Evolutionary conservation across 306 rosid species (phyloP).

Genomic region (Quercus variabilis): DNA sequence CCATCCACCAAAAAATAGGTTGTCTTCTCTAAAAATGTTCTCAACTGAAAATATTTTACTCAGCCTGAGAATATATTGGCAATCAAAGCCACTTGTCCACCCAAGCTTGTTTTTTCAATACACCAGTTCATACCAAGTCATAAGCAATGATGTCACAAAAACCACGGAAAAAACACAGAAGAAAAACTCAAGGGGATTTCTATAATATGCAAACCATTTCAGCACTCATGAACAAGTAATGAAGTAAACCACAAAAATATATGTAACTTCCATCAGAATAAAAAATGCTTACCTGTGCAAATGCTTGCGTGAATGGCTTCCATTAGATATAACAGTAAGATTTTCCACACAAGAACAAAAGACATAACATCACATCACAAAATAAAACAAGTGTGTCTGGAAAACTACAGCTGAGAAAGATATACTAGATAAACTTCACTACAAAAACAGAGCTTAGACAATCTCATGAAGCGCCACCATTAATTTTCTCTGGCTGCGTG

Average conservation of each 20-base stretch:
- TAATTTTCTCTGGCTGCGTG: conserved; percentile 24
- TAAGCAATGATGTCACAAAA: neutral
- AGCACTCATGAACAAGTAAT: neutral
- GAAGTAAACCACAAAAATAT: neutral
- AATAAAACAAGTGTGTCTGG: conserved; percentile 23
- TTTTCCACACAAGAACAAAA: conserved; percentile 33
- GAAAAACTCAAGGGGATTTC: neutral
- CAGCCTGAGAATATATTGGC: too few species aligned
- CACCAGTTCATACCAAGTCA: neutral
- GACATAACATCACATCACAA: conserved; percentile 18
- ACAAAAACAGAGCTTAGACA: conserved; percentile 10
- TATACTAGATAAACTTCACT: conserved; percentile 15
- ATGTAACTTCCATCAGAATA: neutral
- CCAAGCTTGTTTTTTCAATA: too few species aligned
- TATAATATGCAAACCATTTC: neutral
- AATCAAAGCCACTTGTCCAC: too few species aligned
- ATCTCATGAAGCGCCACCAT: conserved; percentile 30
- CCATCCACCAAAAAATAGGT: too few species aligned
- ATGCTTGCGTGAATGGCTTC: neutral
- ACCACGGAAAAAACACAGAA: neutral
- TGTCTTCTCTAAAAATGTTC: too few species aligned
- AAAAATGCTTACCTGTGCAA: neutral
- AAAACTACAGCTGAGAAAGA: conserved; percentile 2
- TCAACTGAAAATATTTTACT: too few species aligned
- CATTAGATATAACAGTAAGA: conserved; percentile 25